Conservation (phyloP, 1,139 yeast genomes). For the Yamadazyma siamensis region DNA sequence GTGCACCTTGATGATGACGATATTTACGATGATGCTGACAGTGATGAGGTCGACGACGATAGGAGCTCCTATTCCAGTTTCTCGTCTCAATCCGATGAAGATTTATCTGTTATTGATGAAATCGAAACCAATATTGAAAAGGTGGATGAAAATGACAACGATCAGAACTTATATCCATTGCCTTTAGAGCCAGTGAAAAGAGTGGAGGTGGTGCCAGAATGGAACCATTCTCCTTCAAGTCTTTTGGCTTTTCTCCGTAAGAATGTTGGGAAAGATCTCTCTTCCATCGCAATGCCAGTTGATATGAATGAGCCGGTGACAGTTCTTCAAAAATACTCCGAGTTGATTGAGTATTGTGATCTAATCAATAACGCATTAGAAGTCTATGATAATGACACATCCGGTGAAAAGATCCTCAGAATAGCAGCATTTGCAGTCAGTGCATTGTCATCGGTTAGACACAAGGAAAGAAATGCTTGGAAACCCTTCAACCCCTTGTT, state of each 20-base stretch:
- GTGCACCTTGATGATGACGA: constrained; percentile 27
- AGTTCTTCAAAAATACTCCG: constrained; percentile 74
- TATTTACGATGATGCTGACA: constrained; percentile 9
- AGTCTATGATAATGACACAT: constrained; percentile 29
- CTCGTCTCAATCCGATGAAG: constrained; percentile 3
- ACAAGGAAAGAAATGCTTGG: constrained; percentile 70
- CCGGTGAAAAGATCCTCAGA: constrained; percentile 61
- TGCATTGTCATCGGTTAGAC: constrained; percentile 64
- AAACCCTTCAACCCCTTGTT: constrained; percentile 91
- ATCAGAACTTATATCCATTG: constrained; percentile 57
- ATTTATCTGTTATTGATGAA: constrained; percentile 12
- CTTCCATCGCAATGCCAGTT: constrained; percentile 90
- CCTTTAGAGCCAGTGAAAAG: constrained; percentile 52
- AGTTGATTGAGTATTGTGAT: constrained; percentile 71
- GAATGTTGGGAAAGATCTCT: constrained; percentile 87
- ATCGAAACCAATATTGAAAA: constrained; percentile 7
- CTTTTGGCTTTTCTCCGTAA: constrained; percentile 75
- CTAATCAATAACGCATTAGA: constrained; percentile 61
- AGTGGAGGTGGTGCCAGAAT: constrained; percentile 56
- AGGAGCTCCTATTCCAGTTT: constrained; percentile 8
- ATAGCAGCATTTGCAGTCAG: constrained; percentile 85
- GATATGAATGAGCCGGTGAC: constrained; percentile 90
- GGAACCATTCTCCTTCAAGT: constrained; percentile 75
- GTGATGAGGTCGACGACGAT: constrained; percentile 9
- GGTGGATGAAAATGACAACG: constrained; percentile 17